phyloP scores from a whole-genome alignment of 2,329 filamentous ascomycete species.

The Aspergillus ochraceus region DNA sequence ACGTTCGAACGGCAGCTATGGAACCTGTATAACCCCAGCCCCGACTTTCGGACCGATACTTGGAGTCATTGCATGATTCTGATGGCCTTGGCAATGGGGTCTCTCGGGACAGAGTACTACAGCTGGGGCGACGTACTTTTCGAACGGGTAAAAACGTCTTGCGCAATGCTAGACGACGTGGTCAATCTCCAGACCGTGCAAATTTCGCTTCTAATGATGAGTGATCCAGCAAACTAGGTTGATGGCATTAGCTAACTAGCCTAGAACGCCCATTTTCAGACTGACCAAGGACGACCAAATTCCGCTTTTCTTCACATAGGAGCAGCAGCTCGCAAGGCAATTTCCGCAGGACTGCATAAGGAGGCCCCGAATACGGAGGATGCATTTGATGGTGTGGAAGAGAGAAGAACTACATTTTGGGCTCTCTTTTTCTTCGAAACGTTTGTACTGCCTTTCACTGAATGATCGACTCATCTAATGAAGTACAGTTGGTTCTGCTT shows the following conservation, averaged over 20 bases:
- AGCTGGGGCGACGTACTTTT: constrained; percentile 44
- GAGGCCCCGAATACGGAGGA: constrained; percentile 36
- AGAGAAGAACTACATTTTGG: constrained; percentile 42
- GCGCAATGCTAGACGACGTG: constrained; percentile 42
- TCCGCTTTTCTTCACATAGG: constrained; percentile 45
- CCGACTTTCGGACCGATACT: constrained; percentile 33
- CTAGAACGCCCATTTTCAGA: constrained; percentile 44
- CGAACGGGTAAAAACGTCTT: constrained; percentile 44
- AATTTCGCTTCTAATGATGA: constrained; percentile 48
- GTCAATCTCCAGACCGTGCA: constrained; percentile 49
- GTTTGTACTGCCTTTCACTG: constrained; percentile 24
- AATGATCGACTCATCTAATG: background rate
- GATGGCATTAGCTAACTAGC: constrained; percentile 1
- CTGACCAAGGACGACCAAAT: constrained; percentile 47
- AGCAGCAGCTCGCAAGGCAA: constrained; percentile 43
- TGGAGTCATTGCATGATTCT: constrained; percentile 40
- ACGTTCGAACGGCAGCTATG: constrained; percentile 38
- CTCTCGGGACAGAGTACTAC: constrained; percentile 41
- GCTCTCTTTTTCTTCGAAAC: constrained; percentile 47
- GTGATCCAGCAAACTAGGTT: constrained; percentile 17
- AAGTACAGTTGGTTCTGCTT: constrained; percentile 45
- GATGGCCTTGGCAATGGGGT: constrained; percentile 39
- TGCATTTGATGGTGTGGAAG: constrained; percentile 33
- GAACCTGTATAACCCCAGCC: constrained; percentile 34
- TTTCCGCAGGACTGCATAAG: constrained; percentile 48